Base-by-base conservation (phyloP, 768 basidiomycete species). In the Lactifluus echinatus region DNA sequence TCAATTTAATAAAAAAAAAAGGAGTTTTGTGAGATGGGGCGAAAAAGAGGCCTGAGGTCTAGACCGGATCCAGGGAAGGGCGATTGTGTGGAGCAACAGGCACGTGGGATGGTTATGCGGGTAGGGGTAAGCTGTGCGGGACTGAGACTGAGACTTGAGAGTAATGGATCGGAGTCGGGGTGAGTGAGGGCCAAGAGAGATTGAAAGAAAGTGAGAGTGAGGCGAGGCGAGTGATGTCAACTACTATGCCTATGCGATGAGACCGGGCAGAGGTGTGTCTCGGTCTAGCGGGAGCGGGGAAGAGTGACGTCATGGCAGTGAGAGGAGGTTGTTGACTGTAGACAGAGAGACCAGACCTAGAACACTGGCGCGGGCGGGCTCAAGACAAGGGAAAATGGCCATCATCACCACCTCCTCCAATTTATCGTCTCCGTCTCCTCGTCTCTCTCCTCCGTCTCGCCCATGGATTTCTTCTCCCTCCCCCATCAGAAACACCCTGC, bases 381-480 rank as follows among this genome's bases (percentile, higher is more conserved):
- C 17, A 45, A 36, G 33, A 26, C 45, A 47, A 47, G 42, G 31
- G 44, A 17, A 39, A 46, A 42, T 51, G 26, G 8, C 40, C 24
- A 62, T 40, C 49, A 48, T 23, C 24, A 31, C 57, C 49, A 48
- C 29, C 24, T 24, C 57, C 34, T 48, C 24, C 33, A 10, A 31
- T 5, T 45, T 29, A 31, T 48, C 48, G n/a, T 56, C 49, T 47
- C 37, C 31, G 28, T 28, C 17, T 26, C 15, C 33, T 44, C 51
- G 51, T 59, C 33, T 28, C 50, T 11, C 28, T 28, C 55, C 3
- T 50, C 21, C 4, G 26, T 47, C 46, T 14, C 15, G 17, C 21
- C 40, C 33, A 63, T 63, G 63, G 63, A 63, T 49, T 63, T 63
- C 63, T 63, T 63, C 44, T 58, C 63, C 51, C 60, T 62, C 17